A percentile compares a stretch with the other conserved stretches of the same genome.
phyloP scores from a whole-genome alignment of 2,329 filamentous ascomycete species.

The Fusarium sororula region DNA sequence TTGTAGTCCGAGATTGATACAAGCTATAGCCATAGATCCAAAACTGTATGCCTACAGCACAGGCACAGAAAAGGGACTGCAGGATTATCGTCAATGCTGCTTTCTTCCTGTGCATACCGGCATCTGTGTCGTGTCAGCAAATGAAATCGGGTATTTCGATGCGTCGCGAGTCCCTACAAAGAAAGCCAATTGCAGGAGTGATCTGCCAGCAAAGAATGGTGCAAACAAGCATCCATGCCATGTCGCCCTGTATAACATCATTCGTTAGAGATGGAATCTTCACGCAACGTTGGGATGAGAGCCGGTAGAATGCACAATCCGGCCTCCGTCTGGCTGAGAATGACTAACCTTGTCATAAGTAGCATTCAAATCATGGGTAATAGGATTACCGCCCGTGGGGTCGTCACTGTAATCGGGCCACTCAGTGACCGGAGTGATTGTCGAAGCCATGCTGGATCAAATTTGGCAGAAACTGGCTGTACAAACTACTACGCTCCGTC shows the following conservation, averaged over 20 bases:
- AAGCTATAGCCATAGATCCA: constrained; percentile 59
- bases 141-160: no score
- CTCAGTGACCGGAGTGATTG: constrained; percentile 44
- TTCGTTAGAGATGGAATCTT: background rate
- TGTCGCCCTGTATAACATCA: constrained; percentile 47
- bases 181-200: constrained; percentile 52
- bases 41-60: constrained; percentile 56
- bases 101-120: constrained; percentile 51
- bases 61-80: constrained; percentile 58
- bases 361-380: constrained; percentile 55
- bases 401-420: constrained; percentile 54
- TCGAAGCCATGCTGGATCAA: constrained; percentile 7
- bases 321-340: rapidly evolving
- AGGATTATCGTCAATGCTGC: constrained; percentile 56
- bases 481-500: background rate
- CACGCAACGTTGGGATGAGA: background rate
- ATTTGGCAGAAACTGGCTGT: background rate
- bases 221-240: constrained; percentile 54
- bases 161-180: constrained; percentile 2
- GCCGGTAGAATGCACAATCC: background rate
- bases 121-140: constrained; percentile 26
- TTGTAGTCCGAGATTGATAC: constrained; percentile 50
- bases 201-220: constrained; percentile 52
- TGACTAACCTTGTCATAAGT: constrained; percentile 52
- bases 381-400: constrained; percentile 54